Base-by-base conservation (phyloP, 305 asterid species). In the Fraxinus dipetala region DNA sequence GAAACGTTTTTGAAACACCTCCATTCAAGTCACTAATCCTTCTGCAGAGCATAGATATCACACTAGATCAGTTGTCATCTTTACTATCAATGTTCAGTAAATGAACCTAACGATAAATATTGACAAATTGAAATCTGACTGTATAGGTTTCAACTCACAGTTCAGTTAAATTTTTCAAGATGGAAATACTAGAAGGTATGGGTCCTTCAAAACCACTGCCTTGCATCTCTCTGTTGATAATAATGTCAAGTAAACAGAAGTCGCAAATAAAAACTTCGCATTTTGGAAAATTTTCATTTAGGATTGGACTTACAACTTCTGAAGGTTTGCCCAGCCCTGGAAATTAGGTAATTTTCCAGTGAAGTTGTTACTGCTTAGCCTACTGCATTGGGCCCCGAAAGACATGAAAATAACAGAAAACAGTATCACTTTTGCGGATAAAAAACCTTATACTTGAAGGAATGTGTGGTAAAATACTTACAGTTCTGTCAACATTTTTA, bases 171-270 rank as follows among this genome's bases (percentile, higher is more conserved):
- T 84, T 86, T 20, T 59, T 84, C 85, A 87, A 82, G 69, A 43
- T 38, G 16, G 93, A 89, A 69, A 91, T 75, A 85, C 86, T 85
- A 22, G 90, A 48, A 78, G 88, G 93, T 72, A 91, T 84, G 6
- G 95, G 93, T 77, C 94, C 95, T 83, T 84, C 83, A 75, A 92
- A 85, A 43, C 94, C 95, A 81, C 89, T 85, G 20, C 87, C 92
- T 83, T 90, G 80, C 28, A 91, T 77, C 84, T 91, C 92, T 79
- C 95, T 92, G 87, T 76, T 61, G 76, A 83, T 11, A 63, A 83
- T 0, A 18, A 56, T 56, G 13, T 6, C 16, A 69, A 5, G 9
- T 10, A 43, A 34, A 18, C 56, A 56, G 38, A 30, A 82, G 40
- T 36, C 75, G 51, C 61, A 10, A 45, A 2, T 38, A 32, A 0